These are phyloP conservation scores for Xylariomycetidae sp. DNA, from an alignment of 2,329 filamentous ascomycete genomes.

Conservation along the genomic window DNA sequence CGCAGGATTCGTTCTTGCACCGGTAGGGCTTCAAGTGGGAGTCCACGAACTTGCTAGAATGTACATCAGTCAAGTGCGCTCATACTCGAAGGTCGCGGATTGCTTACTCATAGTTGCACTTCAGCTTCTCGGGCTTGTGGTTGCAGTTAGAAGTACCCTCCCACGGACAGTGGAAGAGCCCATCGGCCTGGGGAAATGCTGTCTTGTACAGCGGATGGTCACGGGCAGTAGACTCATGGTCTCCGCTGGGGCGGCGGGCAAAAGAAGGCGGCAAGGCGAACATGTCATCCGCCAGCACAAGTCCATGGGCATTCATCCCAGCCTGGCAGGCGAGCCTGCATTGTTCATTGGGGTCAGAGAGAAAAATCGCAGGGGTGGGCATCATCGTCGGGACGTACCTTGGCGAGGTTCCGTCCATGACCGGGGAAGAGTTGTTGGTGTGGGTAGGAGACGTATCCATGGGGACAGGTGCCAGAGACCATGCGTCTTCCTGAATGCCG, in stretches of 20 bases:
- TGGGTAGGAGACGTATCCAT: conserved; percentile 37
- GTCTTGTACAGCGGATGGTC: conserved; percentile 69
- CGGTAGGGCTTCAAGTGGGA: conserved; percentile 95
- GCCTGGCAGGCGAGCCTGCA: conserved; percentile 34
- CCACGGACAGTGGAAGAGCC: conserved; percentile 91
- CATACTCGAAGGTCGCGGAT: neutral
- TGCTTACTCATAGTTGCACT: conserved; percentile 97
- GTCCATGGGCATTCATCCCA: conserved; percentile 31
- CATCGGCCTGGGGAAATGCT: conserved; percentile 58
- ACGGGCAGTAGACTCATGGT: conserved; percentile 50
- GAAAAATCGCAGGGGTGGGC: conserved; percentile 10
- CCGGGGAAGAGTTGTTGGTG: conserved; percentile 43
- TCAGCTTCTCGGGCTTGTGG: conserved; percentile 91
- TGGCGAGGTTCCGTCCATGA: conserved; percentile 44
- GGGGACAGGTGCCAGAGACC: conserved; percentile 28
- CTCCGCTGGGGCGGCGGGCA: conserved; percentile 42
- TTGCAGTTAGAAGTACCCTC: conserved; percentile 66
- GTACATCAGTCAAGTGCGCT: conserved; percentile 13
- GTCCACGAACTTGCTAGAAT: conserved; percentile 83
- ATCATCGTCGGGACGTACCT: conserved; percentile 38
- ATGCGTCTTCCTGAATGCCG: conserved; percentile 42
- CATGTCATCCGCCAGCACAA: conserved; percentile 30
- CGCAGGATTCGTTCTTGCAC: conserved; percentile 80
- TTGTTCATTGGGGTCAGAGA: conserved; percentile 25
- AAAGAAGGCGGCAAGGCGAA: conserved; percentile 36